A percentile compares a stretch with the other conserved stretches of the same genome.
Evolutionary conservation across 2,329 filamentous ascomycete genomes (phyloP).

Genomic region (Alternaria postmessia): DNA sequence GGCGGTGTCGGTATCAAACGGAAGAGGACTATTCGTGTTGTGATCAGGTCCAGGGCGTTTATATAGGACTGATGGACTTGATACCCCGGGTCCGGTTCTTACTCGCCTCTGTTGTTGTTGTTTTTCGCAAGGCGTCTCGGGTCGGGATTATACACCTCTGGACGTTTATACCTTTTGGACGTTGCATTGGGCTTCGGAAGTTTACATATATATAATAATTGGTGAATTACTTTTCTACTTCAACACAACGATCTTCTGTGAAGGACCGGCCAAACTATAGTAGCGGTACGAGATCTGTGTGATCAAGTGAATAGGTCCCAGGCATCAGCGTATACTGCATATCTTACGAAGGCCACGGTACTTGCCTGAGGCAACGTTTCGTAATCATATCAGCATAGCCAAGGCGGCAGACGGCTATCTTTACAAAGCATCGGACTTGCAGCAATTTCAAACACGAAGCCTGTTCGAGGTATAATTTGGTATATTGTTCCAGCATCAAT

Average conservation of each 20-base stretch:
- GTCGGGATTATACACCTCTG: not conserved
- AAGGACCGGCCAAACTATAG: not conserved
- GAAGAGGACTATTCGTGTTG: conserved; percentile 41
- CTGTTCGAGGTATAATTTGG: not conserved
- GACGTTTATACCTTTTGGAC: not conserved
- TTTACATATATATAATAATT: not conserved
- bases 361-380: not conserved
- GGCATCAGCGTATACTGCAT: not conserved
- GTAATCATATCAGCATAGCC: not conserved
- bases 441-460: not conserved
- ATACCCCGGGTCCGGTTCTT: conserved; percentile 1
- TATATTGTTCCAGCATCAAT: not conserved
- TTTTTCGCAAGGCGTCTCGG: not conserved
- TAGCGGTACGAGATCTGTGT: not conserved
- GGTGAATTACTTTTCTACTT: not conserved
- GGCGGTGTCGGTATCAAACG: conserved; percentile 39
- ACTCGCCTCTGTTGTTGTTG: not conserved
- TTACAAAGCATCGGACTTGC: not conserved
- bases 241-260: not conserved
- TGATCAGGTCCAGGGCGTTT: conserved; percentile 49
- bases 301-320: not conserved
- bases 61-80: conserved; percentile 25
- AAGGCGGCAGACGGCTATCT: not conserved
- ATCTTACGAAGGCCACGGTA: not conserved
- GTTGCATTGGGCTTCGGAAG: not conserved